phyloP scores from a whole-genome alignment of 2,329 filamentous ascomycete genomes.

The Alternaria sp. region DNA sequence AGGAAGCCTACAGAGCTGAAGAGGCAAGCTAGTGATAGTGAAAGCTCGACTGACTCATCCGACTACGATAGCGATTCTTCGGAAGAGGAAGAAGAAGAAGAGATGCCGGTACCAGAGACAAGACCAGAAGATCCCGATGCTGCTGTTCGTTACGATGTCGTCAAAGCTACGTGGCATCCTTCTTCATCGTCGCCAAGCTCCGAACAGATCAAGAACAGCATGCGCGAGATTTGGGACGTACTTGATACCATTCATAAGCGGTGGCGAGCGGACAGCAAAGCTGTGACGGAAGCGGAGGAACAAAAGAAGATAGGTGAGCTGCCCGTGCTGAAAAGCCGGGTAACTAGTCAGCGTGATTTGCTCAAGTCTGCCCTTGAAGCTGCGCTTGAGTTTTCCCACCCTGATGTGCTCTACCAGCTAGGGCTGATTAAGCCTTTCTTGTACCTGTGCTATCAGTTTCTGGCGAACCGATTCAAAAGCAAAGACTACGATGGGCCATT shows the following conservation, averaged over 20 bases:
- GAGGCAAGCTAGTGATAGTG: constrained; percentile 54
- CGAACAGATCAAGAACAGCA: constrained; percentile 63
- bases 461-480: constrained; percentile 58
- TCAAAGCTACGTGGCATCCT: constrained; percentile 68
- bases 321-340: constrained; percentile 63
- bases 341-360: constrained; percentile 65
- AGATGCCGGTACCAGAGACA: constrained; percentile 62
- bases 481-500: constrained; percentile 57
- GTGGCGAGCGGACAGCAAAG: constrained; percentile 67
- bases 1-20: constrained; percentile 31
- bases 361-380: constrained; percentile 62
- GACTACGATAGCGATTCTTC: constrained; percentile 62
- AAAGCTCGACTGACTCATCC: constrained; percentile 57
- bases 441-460: constrained; percentile 59
- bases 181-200: constrained; percentile 60
- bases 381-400: constrained; percentile 58
- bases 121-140: constrained; percentile 63
- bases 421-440: constrained; percentile 54
- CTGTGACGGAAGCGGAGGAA: constrained; percentile 66
- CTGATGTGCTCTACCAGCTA: constrained; percentile 55
- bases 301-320: constrained; percentile 64
- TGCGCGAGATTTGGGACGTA: constrained; percentile 67
- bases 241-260: constrained; percentile 67
- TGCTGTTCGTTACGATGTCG: constrained; percentile 66
- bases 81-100: constrained; percentile 59